Conservation (phyloP, 805 yeast species). For the Saccharomycodes ludwigii region DNA sequence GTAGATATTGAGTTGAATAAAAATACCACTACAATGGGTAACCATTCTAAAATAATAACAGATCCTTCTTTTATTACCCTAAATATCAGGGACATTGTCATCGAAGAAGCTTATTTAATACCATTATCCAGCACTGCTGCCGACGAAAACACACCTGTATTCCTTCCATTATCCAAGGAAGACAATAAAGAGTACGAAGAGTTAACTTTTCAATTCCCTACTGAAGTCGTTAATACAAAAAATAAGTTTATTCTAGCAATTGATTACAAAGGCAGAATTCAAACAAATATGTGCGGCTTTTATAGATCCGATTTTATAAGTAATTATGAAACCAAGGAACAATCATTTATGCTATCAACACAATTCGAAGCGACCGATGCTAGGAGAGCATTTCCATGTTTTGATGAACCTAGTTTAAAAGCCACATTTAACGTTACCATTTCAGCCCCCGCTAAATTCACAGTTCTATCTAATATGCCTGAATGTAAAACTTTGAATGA, state of each 20-base stretch:
- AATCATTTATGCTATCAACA: constrained; percentile 66
- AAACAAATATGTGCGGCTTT: constrained; percentile 72
- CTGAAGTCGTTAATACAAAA: constrained; percentile 40
- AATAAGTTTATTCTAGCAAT: constrained; percentile 38
- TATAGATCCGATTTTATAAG: constrained; percentile 61
- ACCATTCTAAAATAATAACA: too few relatives aligned
- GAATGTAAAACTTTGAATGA: constrained; percentile 27
- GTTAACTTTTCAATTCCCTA: too few relatives aligned
- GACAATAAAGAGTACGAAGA: constrained; percentile 17
- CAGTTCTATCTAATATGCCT: constrained; percentile 59
- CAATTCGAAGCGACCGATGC: constrained; percentile 85
- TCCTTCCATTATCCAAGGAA: constrained; percentile 18
- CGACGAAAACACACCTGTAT: too few relatives aligned
- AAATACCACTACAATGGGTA: too few relatives aligned
- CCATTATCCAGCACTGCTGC: constrained; percentile 18
- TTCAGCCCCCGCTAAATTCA: constrained; percentile 40
- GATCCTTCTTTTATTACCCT: constrained; percentile 33
- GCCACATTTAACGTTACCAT: constrained; percentile 58
- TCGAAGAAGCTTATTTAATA: too few relatives aligned
- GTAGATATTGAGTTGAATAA: constrained; percentile 38
- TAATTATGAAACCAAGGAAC: constrained; percentile 44
- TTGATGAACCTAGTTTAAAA: constrained; percentile 74
- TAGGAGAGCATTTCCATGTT: constrained; percentile 78
- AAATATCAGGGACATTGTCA: constrained; percentile 34
- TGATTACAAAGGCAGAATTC: constrained; percentile 42